A percentile compares a stretch with the other conserved stretches of the same genome.
Conservation (phyloP, 2,329 filamentous ascomycete genomes). For the Aaosphaeria arxii region DNA sequence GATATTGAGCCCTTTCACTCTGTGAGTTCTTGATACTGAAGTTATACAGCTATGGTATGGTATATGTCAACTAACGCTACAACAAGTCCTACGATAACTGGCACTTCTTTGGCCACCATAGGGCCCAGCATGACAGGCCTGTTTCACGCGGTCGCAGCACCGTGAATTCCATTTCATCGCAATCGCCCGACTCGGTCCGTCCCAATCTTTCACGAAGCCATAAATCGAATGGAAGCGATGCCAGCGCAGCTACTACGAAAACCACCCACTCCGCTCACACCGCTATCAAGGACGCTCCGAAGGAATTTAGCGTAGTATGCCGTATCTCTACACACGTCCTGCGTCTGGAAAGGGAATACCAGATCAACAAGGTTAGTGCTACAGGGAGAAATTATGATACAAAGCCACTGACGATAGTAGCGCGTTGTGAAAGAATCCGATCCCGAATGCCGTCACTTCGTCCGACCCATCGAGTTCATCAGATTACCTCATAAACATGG, state of each 20-base stretch:
- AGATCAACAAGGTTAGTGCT: slow-evolving; percentile 61
- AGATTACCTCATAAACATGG: slow-evolving; percentile 65
- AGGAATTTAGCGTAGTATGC: slow-evolving; percentile 64
- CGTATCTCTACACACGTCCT: slow-evolving; percentile 79
- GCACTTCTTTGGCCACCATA: slow-evolving; percentile 50
- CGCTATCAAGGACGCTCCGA: slow-evolving; percentile 23
- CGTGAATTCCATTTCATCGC: slow-evolving; percentile 20
- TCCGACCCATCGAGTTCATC: slow-evolving; percentile 76
- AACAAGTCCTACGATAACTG: slow-evolving; percentile 82
- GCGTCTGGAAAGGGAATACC: slow-evolving; percentile 82
- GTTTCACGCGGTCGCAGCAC: slow-evolving; percentile 24
- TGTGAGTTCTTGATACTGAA: slow-evolving; percentile 18
- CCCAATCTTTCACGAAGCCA: slow-evolving; percentile 25
- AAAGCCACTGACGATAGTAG: slow-evolving; percentile 2
- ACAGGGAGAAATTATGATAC: too few relatives aligned
- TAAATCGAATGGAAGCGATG: slow-evolving; percentile 35
- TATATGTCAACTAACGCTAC: slow-evolving; percentile 12
- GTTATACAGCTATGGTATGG: too few relatives aligned
- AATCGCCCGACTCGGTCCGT: slow-evolving; percentile 28
- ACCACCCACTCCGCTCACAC: slow-evolving; percentile 42
- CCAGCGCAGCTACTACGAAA: slow-evolving; percentile 35
- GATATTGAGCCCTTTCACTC: slow-evolving; percentile 47
- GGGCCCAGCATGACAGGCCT: slow-evolving; percentile 15
- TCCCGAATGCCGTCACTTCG: slow-evolving; percentile 70
- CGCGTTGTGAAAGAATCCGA: slow-evolving; percentile 69